Percentiles rank a stretch among this genome's conserved stretches.
These are phyloP conservation scores for Capronia americana DNA, from an alignment of 2,329 filamentous ascomycete species.

Conservation along the genomic window DNA sequence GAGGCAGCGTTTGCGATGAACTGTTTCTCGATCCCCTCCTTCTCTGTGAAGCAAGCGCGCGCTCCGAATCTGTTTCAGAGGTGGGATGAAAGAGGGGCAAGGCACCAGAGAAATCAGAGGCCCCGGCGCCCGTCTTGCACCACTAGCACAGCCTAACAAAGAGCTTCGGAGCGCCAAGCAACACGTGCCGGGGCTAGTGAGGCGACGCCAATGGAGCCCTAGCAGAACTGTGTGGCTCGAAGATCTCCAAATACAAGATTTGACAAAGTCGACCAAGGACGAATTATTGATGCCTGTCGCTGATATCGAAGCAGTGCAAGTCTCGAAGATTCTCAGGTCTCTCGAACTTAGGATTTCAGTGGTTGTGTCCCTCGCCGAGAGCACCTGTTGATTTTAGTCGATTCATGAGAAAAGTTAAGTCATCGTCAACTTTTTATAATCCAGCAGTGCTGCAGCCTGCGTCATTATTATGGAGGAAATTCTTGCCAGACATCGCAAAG, in stretches of 20 bases:
- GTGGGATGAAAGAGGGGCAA: slow-evolving; percentile 13
- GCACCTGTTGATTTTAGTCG: neutral
- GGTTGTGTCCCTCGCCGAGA: neutral
- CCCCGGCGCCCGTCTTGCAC: neutral
- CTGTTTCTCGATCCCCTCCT: neutral
- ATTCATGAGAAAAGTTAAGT: slow-evolving; percentile 3
- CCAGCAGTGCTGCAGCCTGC: neutral
- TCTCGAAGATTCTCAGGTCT: neutral
- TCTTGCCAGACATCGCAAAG: slow-evolving; percentile 81
- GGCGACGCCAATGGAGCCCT: neutral
- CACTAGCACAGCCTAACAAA: neutral
- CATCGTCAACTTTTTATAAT: neutral
- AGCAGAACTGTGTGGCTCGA: slow-evolving; percentile 9
- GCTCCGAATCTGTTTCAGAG: slow-evolving; percentile 13
- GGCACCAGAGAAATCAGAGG: neutral
- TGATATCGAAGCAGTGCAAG: neutral
- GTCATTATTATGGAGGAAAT: slow-evolving; percentile 70
- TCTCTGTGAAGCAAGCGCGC: slow-evolving; percentile 14
- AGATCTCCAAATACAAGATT: neutral
- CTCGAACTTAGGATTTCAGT: neutral
- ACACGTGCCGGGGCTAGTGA: slow-evolving; percentile 11
- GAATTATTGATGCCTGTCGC: neutral
- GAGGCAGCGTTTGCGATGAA: slow-evolving; percentile 10
- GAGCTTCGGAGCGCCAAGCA: slow-evolving; percentile 2
- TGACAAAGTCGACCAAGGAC: neutral